phyloP scores from a whole-genome alignment of 495 filamentous ascomycete species.

The Elasticomyces elasticus region DNA sequence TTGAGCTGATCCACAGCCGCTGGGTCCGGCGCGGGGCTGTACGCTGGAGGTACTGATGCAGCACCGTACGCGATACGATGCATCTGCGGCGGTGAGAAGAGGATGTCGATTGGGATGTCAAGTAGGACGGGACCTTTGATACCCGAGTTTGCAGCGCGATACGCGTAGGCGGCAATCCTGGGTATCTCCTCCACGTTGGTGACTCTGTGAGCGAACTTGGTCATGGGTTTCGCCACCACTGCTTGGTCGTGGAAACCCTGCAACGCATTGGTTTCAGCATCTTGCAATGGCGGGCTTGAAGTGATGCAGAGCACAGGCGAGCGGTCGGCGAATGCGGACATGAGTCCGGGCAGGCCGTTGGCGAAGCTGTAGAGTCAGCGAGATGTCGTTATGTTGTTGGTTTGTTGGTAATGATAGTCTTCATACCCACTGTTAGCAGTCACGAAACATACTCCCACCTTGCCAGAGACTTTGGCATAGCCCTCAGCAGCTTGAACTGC shows the following conservation, averaged over 20 bases:
- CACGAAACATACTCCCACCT: conserved; percentile 23
- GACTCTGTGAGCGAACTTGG: conserved; percentile 25
- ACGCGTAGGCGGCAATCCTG: conserved; percentile 18
- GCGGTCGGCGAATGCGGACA: conserved; percentile 25
- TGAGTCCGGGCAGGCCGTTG: conserved; percentile 21
- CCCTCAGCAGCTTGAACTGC: conserved; percentile 26
- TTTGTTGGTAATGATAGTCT: too few relatives aligned
- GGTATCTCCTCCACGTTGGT: conserved; percentile 26
- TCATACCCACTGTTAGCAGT: conserved; percentile 25
- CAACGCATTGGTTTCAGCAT: conserved; percentile 24
- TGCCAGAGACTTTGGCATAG: conserved; percentile 24
- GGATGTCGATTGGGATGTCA: conserved; percentile 26
- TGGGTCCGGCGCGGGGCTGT: conserved; percentile 17
- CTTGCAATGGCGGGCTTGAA: conserved; percentile 21
- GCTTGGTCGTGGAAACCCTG: conserved; percentile 26
- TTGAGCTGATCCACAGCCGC: conserved; percentile 15
- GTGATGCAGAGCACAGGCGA: conserved; percentile 24
- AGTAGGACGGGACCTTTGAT: conserved; percentile 19
- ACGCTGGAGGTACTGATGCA: conserved; percentile 13
- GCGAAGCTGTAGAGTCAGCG: too few relatives aligned
- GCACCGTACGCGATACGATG: conserved; percentile 17
- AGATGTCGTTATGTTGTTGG: background rate
- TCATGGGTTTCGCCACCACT: conserved; percentile 23
- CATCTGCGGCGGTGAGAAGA: conserved; percentile 20
- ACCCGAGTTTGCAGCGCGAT: conserved; percentile 14